Evolutionary conservation across 2,329 filamentous ascomycete genomes (phyloP), one percentile per base, ranked within the genome.

Genomic region (Pestalotiopsis sp.): DNA sequence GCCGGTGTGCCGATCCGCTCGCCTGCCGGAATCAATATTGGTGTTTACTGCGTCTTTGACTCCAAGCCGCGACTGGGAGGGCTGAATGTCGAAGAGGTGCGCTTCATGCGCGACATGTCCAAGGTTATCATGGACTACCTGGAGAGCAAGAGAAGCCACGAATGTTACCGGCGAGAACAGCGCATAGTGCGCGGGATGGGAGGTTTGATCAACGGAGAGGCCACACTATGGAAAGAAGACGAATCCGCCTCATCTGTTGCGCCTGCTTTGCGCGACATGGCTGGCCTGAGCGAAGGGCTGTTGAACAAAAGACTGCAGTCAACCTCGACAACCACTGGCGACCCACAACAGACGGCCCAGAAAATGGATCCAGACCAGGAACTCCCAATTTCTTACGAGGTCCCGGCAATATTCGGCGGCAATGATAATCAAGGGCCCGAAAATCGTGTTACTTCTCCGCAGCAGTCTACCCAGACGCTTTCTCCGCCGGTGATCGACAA

Each of bases 101-200:
- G 49, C 17, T 71, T 72, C 20, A 52, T 74, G 17, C 68, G 60
- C 9, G 69, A 73, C 14, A 66, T 74, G n/a, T 71, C 72, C 3
- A 45, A 38, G 23, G 71, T 69, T 3, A 59, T 72, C n/a, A 70
- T 69, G 20, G 66, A 66, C 9, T 68, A 75, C 63, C 71, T 74
- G 2, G 65, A 70, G 57, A 64, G 68, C 13, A 70, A 68, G 64
- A 55, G 65, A 61, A 66, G 69, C 14, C 61, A 68, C n/a, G 45
- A 67, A 13, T 58, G 39, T 14, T 64, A 67, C 60, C 66, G 68
- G 27, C 71, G 73, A 20, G 70, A 64, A 39, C 70, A 73, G 52
- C 71, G 72, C 23, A 75, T 73, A 71, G 70, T 73, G 4, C 69
- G 70, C 4, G 72, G 72, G 6, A 49, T 75, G 4, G 72, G 72